Base-by-base conservation (phyloP, 2,329 filamentous ascomycete genomes). In the Penicillium psychrosexuale region DNA sequence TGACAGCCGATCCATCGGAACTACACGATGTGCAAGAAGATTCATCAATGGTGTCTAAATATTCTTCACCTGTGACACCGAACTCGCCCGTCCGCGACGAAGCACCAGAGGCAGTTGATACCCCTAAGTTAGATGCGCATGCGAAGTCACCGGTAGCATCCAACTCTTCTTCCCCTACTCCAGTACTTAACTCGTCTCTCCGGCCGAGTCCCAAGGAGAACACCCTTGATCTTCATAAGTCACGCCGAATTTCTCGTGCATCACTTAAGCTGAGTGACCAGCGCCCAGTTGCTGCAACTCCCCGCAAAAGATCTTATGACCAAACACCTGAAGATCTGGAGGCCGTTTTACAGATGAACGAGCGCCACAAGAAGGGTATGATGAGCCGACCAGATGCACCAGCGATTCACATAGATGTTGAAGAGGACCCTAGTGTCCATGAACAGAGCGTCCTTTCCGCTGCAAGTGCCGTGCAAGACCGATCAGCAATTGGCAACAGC, bases 11-110 rank as follows among this genome's bases (percentile, higher is more conserved):
- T 51, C 53, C 64, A 37, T 57, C 55, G 8, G 62, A 63, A 33
- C 47, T 22, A 19, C 8, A 3, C 33, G 39, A 43, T 2, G n/a
- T 39, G n/a, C 27, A 31, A 15, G 13, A 39, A 19, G 27, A 5
- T 7, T 22, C 52, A 3, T 40, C 47, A 11, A n/a, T 13, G 5
- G 47, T 24, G 19, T 12, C 17, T 24, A 45, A 27, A 5, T 17
- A 28, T 31, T 13, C 47, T 39, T 45, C 47, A 5, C 39, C 39
- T 28, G 15, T 37, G n/a, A 59, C 58, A 2, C 64, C 63, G 9
- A 72, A 69, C 45, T 75, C 72, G 2, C 71, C 72, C 1, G 69
- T 72, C 42, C 64, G 65, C 22, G 60, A 54, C 3, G 56, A 60
- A 37, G 38, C 36, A 2, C 47, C 53, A 27, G 56, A 55, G 19